Conservation (phyloP, 176 grass and related monocot genomes). For the Triticum dicoccoides region DNA sequence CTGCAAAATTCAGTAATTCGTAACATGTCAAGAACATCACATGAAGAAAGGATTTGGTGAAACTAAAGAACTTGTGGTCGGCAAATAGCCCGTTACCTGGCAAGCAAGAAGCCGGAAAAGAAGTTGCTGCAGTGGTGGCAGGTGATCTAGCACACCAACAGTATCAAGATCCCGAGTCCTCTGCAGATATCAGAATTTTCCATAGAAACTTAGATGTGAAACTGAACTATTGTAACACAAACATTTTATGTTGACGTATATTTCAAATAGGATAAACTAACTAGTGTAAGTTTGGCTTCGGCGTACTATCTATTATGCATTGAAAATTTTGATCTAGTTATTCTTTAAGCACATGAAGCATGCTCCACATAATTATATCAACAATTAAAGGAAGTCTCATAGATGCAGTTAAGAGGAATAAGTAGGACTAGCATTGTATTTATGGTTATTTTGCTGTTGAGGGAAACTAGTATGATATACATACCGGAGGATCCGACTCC, state of each 20-base stretch:
- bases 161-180: constrained; percentile 86
- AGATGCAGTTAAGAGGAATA: neutral
- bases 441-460: neutral
- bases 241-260: neutral
- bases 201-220: constrained; percentile 2
- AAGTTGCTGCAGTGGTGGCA: constrained; percentile 87
- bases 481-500: constrained; percentile 91
- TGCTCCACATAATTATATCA: neutral
- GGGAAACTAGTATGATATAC: constrained; percentile 19
- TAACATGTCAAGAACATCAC: constrained; percentile 11
- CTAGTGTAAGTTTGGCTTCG: neutral
- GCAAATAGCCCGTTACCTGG: constrained; percentile 56
- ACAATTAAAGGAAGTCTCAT: neutral
- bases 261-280: neutral
- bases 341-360: neutral
- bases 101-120: constrained; percentile 87
- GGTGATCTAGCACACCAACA: constrained; percentile 78
- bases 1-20: constrained; percentile 45
- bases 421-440: neutral
- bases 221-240: neutral
- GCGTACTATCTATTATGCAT: neutral
- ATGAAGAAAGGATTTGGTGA: constrained; percentile 5
- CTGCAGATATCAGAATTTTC: constrained; percentile 48
- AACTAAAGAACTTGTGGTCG: neutral
- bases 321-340: neutral